phyloP scores from a whole-genome alignment of 2,329 filamentous ascomycete species.

The Onygena corvina region DNA sequence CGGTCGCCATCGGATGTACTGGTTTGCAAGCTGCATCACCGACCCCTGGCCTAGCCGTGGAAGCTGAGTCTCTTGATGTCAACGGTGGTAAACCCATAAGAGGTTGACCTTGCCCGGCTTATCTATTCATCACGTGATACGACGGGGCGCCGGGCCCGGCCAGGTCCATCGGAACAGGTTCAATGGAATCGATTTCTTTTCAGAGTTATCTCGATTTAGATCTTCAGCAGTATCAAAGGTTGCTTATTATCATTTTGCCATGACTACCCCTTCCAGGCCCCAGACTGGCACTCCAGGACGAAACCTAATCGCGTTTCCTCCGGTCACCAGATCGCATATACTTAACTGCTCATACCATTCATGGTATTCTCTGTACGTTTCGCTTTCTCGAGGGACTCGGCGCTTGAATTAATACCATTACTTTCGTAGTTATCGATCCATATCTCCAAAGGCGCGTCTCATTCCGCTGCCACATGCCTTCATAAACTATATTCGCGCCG shows the following conservation, averaged over 20 bases:
- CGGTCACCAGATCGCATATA: conserved; percentile 74
- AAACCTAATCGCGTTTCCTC: conserved; percentile 51
- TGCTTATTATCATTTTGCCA: too few species aligned
- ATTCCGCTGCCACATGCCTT: conserved; percentile 66
- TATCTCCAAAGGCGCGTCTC: conserved; percentile 75
- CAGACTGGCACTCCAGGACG: background rate
- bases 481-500: conserved; percentile 74
- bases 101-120: too few species aligned
- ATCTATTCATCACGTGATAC: too few species aligned
- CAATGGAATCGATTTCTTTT: too few species aligned
- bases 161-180: too few species aligned
- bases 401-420: background rate
- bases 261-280: background rate
- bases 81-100: too few species aligned
- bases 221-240: background rate
- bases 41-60: too few species aligned
- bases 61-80: too few species aligned
- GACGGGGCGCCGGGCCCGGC: too few species aligned
- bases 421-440: conserved; percentile 54
- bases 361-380: conserved; percentile 65
- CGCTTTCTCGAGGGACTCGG: background rate
- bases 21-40: background rate
- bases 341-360: conserved; percentile 86
- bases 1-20: conserved; percentile 36
- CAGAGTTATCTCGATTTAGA: background rate